phyloP scores from a whole-genome alignment of 805 yeast species.

The Candida qinlingensis region DNA sequence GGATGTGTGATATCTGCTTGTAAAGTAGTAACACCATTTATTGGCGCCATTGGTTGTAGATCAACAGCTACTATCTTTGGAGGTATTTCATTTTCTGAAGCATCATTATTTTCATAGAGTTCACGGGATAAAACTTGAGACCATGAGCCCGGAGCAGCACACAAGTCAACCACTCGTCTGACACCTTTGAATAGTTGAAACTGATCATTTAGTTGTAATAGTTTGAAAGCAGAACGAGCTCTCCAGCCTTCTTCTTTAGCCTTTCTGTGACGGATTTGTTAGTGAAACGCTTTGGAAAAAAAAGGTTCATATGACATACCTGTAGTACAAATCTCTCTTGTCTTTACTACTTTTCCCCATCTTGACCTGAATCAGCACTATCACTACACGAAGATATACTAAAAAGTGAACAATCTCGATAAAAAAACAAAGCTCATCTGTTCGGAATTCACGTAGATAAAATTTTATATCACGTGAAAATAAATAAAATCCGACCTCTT shows the following conservation, averaged over 20 bases:
- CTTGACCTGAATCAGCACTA: too few species aligned
- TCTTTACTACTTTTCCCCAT: conserved; percentile 82
- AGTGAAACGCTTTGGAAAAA: conserved; percentile 1
- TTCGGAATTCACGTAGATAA: too few species aligned
- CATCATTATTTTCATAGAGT: conserved; percentile 40
- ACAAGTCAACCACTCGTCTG: conserved; percentile 84
- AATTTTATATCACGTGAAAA: too few species aligned
- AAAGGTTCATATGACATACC: conserved; percentile 20
- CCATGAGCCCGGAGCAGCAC: conserved; percentile 99
- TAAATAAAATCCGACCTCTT: too few species aligned
- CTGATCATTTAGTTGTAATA: conserved; percentile 85
- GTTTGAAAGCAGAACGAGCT: conserved; percentile 93
- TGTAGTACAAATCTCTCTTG: conserved; percentile 83
- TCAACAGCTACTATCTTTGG: conserved; percentile 91
- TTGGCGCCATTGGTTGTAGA: conserved; percentile 95
- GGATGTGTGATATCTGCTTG: conserved; percentile 99
- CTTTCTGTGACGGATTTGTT: conserved; percentile 40
- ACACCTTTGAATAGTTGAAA: conserved; percentile 71
- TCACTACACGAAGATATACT: too few species aligned
- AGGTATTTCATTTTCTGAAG: conserved; percentile 28
- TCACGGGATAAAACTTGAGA: conserved; percentile 85
- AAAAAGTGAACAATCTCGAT: too few species aligned
- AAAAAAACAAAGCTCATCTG: too few species aligned
- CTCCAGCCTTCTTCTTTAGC: conserved; percentile 99
- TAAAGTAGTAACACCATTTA: conserved; percentile 80